Evolutionary conservation across 192 early-diverging fungal genomes (phyloP), one percentile per base, ranked within the genome.

Genomic region (Mortierella alpina): DNA sequence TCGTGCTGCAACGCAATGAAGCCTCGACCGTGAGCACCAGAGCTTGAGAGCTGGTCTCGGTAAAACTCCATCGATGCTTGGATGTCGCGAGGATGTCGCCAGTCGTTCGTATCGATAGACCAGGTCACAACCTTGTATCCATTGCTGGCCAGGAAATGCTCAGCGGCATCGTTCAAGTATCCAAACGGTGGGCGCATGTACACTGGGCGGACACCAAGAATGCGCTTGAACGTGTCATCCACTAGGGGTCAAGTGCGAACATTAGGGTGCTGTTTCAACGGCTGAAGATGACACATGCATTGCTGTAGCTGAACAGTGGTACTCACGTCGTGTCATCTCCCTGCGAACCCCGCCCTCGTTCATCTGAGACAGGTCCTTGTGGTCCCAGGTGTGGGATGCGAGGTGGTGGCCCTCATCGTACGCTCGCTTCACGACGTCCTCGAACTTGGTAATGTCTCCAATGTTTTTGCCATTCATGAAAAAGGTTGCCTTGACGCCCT

Each of bases 121-220:
- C 75, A 78, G 10, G 42, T 54, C 14, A 78, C 51, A 49, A 78
- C 57, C 58, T 70, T 66, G 57, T 78, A 78, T 2, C 75, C 75
- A 2, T 70, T 56, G 6, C 61, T 60, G 56, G 12, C 5, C n/a
- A 78, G 68, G 6, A 52, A 70, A 9, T 59, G 18, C n/a, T 50
- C 3, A 20, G 59, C 14, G 10, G 3, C 20, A 12, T 31, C 8
- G 63, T 66, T 66, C 17, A 66, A n/a, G 50, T 49, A 56, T 14
- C 86, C 86, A 74, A 65, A 90, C 0, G 90, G 88, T 5, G 90
- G 89, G 13, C 91, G 85, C 63, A 90, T 84, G 67, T 84, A 91
- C 4, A 65, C 66, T 23, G 90, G 88, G 5, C 70, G 79, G 17
- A 90, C 80, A 23, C 90, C 90, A 66, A 85, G 87, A 13, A 84